Conservation (phyloP, 768 basidiomycete species). For the Boletellus ananas region DNA sequence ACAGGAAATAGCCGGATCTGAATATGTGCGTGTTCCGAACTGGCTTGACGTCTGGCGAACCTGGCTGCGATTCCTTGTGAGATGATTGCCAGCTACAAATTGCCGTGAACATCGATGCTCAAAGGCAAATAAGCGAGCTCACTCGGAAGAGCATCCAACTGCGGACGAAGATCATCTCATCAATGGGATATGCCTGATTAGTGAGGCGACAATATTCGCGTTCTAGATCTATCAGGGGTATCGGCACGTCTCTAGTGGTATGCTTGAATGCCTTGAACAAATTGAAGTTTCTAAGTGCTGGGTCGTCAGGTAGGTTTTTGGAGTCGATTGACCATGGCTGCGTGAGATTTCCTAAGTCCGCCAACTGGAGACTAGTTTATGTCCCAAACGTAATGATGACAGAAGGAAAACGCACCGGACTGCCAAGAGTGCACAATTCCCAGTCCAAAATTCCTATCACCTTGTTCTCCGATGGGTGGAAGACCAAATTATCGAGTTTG, state of each 20-base stretch:
- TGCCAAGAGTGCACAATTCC: constrained; percentile 95
- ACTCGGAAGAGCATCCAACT: constrained; percentile 88
- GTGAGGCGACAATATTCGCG: constrained; percentile 73
- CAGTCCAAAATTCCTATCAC: constrained; percentile 97
- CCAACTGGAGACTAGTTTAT: constrained; percentile 45
- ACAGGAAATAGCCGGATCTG: constrained; percentile 48
- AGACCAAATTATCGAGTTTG: constrained; percentile 96
- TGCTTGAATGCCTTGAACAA: constrained; percentile 64
- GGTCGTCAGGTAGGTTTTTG: constrained; percentile 32
- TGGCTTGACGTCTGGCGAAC: constrained; percentile 81
- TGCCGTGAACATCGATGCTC: constrained; percentile 2
- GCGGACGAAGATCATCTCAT: constrained; percentile 72
- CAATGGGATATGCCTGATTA: constrained; percentile 67
- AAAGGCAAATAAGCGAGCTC: constrained; percentile 14
- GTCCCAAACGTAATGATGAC: background rate
- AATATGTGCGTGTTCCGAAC: constrained; percentile 69
- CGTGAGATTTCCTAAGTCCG: constrained; percentile 88
- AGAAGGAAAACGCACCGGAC: constrained; percentile 57
- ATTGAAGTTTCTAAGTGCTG: constrained; percentile 10
- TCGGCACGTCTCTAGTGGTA: constrained; percentile 49
- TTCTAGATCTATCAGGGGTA: constrained; percentile 70
- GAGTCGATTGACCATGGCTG: constrained; percentile 72
- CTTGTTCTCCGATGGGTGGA: constrained; percentile 85
- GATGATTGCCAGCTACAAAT: constrained; percentile 66
- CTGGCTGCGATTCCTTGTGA: constrained; percentile 89